Base-by-base conservation (phyloP, 2,329 filamentous ascomycete genomes). In the Hypoxylon sp. region DNA sequence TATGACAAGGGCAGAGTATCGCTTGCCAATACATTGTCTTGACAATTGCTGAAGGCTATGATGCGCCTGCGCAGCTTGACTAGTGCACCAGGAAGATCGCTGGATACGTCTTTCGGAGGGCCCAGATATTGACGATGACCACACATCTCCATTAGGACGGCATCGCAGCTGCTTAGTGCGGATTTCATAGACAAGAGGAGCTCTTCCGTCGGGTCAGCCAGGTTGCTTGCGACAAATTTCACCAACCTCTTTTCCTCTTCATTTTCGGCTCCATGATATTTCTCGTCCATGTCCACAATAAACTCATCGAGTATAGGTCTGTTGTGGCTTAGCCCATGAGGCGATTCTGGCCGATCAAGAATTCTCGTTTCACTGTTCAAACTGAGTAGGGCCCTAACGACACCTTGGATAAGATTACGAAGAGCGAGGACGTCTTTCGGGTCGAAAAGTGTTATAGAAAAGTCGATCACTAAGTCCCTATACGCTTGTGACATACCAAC, bases 401-500 rank as follows among this genome's bases (percentile, higher is more conserved):
- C 85, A 17, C 79, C 84, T 69, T 89, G 88, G 58, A 89, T 82
- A 2, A 84, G 77, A 71, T 89, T 89, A 59, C 87, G 83, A 31
- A 89, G 77, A 4, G 80, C 77, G 40, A 79, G 77, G 20, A 88
- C 79, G 72, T 89, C 86, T 10, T 80, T 77, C 1, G 87, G 86
- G 10, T 77, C 78, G 64, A 89, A 86, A 0, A 83, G 81, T 1
- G 86, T 88, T 3, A 89, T 77, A 1, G 86, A 86, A n/a, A 88
- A 81, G 60, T 89, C 87, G 58, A 88, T 82, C 11, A 82, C 81
- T 65, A 89, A 82, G 71, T 90, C 88, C 75, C 87, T 82, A 66
- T 87, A 84, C 1, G 84, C 84, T 68, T 86, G 81, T 13, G 87
- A 88, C 60, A 89, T 79, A 63, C 86, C 83, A 65, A 89, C 85